Evolutionary conservation across 2,329 filamentous ascomycete genomes (phyloP).

Genomic region (Cladosporium sp.): DNA sequence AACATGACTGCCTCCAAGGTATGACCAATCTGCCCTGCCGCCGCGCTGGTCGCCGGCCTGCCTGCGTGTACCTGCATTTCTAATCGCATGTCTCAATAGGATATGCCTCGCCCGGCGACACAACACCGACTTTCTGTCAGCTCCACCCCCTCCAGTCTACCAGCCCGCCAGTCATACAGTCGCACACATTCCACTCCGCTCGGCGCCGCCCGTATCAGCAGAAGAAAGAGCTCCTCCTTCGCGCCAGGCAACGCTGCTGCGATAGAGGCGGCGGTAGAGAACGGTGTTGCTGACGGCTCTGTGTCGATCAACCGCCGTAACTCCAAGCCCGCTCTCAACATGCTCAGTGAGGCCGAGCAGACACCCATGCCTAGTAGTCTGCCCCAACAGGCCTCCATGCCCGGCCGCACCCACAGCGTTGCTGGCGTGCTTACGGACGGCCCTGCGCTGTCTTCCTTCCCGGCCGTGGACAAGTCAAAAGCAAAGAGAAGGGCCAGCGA

Average conservation of each 20-base stretch:
- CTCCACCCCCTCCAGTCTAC: constrained; percentile 57
- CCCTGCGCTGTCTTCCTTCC: constrained; percentile 51
- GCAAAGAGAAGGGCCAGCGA: constrained; percentile 69
- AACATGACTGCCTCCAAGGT: constrained; percentile 23
- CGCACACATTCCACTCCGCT: constrained; percentile 76
- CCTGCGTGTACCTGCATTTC: constrained; percentile 13
- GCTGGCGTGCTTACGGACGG: constrained; percentile 63
- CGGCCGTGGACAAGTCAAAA: constrained; percentile 48
- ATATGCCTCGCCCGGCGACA: constrained; percentile 40
- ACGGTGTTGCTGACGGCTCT: constrained; percentile 60
- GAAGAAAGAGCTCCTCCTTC: constrained; percentile 87
- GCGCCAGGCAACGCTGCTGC: constrained; percentile 71
- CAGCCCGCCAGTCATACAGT: constrained; percentile 61
- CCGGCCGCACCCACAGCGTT: constrained; percentile 32
- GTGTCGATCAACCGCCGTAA: constrained; percentile 59
- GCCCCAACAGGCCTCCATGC: constrained; percentile 45
- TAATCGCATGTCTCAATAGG: constrained; percentile 21
- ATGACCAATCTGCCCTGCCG: constrained; percentile 6
- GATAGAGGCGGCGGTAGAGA: constrained; percentile 62
- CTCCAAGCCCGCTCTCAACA: constrained; percentile 54
- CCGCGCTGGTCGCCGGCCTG: constrained; percentile 6
- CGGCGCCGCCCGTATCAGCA: constrained; percentile 75
- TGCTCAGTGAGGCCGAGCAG: constrained; percentile 54
- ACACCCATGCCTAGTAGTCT: constrained; percentile 63
- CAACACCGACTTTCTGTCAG: constrained; percentile 46